phyloP scores from a whole-genome alignment of 257 asterid species.

The Scutellaria galericulata region DNA sequence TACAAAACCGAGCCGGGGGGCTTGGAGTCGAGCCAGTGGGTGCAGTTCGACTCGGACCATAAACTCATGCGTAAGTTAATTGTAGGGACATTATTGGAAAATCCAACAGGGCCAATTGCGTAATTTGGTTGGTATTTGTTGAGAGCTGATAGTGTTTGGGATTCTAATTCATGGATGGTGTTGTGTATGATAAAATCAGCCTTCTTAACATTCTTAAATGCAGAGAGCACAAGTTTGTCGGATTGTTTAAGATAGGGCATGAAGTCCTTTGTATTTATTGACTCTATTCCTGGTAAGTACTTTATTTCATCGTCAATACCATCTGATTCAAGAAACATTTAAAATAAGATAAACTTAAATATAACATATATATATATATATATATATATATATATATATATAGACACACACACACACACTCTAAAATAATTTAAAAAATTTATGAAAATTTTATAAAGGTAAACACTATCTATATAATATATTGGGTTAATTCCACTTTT shows the following conservation, averaged over 20 bases:
- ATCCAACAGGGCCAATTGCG: conserved; percentile 51
- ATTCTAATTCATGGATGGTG: conserved; percentile 59
- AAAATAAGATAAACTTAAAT: too few species aligned
- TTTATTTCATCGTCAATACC: conserved; percentile 45
- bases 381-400: too few species aligned
- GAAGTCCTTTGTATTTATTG: conserved; percentile 52
- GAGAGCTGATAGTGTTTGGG: conserved; percentile 41
- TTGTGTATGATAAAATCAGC: conserved; percentile 61
- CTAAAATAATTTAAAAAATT: too few species aligned
- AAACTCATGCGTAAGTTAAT: conserved; percentile 33
- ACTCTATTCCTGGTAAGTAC: conserved; percentile 56
- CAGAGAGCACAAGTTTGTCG: conserved; percentile 35
- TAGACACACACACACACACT: too few species aligned
- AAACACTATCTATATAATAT: too few species aligned
- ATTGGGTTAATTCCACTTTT: too few species aligned
- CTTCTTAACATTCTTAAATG: conserved; percentile 42
- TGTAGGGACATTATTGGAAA: not conserved
- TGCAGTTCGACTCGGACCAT: conserved; percentile 52
- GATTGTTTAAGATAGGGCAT: conserved; percentile 47
- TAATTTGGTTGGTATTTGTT: conserved; percentile 39
- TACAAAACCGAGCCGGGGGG: conserved; percentile 58
- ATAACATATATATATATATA: too few species aligned
- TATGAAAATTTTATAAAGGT: too few species aligned
- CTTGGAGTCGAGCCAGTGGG: conserved; percentile 54
- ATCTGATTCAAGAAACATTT: conserved; percentile 23